phyloP scores from a whole-genome alignment of 2,329 filamentous ascomycete species.

The Phialophora tarda region DNA sequence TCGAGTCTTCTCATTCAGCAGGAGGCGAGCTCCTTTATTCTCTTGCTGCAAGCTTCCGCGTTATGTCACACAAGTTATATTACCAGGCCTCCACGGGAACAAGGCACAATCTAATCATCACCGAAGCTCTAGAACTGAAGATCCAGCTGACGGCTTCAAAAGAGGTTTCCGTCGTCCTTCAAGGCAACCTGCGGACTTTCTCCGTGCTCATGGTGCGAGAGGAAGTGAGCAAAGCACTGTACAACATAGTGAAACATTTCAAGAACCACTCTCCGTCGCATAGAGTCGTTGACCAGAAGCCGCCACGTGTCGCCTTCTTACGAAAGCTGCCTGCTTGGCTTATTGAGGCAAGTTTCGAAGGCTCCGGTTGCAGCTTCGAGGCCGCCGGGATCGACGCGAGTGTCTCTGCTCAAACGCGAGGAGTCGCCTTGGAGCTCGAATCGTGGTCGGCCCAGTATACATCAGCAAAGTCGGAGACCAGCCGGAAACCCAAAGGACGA shows the following conservation, averaged over 20 bases:
- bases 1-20: constrained; percentile 92
- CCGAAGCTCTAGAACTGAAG: constrained; percentile 86
- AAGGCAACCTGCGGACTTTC: constrained; percentile 82
- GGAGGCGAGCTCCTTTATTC: constrained; percentile 86
- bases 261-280: constrained; percentile 71
- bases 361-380: constrained; percentile 86
- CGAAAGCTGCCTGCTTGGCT: constrained; percentile 84
- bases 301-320: constrained; percentile 64
- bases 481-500: constrained; percentile 65
- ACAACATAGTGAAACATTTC: constrained; percentile 86
- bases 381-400: constrained; percentile 84
- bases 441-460: constrained; percentile 89
- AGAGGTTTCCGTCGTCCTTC: constrained; percentile 79
- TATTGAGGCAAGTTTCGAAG: constrained; percentile 80
- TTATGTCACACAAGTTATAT: constrained; percentile 88
- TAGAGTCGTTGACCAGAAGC: constrained; percentile 51
- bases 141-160: constrained; percentile 82
- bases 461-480: constrained; percentile 73
- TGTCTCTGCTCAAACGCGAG: constrained; percentile 80
- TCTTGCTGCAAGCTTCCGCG: constrained; percentile 76
- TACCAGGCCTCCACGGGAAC: constrained; percentile 86
- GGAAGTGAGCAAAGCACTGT: constrained; percentile 90
- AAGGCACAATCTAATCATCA: constrained; percentile 84
- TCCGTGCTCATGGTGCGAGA: constrained; percentile 87
- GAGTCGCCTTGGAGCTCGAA: constrained; percentile 83